Percentiles rank a stretch among this genome's conserved stretches.
phyloP scores from a whole-genome alignment of 768 basidiomycete species.

The Agaricus bisporus region DNA sequence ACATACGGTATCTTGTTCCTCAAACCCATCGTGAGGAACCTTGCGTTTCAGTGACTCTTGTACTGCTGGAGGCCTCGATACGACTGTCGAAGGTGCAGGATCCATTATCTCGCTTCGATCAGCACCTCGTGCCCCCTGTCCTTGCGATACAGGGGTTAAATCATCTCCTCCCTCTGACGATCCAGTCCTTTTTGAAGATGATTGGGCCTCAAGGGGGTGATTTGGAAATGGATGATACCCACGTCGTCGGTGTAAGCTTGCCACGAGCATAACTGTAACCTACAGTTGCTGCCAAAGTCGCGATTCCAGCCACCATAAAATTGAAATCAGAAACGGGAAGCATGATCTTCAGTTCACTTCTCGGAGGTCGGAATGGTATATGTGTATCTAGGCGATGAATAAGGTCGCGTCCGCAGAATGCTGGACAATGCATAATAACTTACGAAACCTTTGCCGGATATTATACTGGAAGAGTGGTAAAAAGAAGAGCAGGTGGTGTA shows the following conservation, averaged over 20 bases:
- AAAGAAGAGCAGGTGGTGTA: neutral
- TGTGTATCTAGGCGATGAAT: too few species aligned
- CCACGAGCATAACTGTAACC: conserved; percentile 48
- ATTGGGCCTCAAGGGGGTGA: conserved; percentile 6
- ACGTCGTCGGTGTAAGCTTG: conserved; percentile 27
- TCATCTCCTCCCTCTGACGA: conserved; percentile 11
- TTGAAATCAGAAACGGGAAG: conserved; percentile 48
- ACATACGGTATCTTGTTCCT: conserved; percentile 22
- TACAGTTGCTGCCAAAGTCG: conserved; percentile 54
- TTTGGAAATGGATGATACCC: conserved; percentile 15
- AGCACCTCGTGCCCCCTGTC: neutral
- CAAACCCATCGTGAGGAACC: conserved; percentile 28
- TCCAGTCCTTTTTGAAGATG: neutral
- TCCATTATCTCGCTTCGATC: neutral
- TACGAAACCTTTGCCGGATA: neutral
- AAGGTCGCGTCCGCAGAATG: too few species aligned
- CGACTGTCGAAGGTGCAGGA: neutral
- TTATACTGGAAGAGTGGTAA: neutral
- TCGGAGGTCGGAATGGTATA: too few species aligned
- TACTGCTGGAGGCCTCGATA: conserved; percentile 8
- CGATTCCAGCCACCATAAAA: conserved; percentile 49
- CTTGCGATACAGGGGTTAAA: conserved; percentile 15
- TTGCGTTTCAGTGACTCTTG: conserved; percentile 26
- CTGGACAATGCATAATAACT: too few species aligned
- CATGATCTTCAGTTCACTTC: conserved; percentile 22